phyloP scores from a whole-genome alignment of 1,284 basidiomycete genomes.

The Chalciporus sp. region DNA sequence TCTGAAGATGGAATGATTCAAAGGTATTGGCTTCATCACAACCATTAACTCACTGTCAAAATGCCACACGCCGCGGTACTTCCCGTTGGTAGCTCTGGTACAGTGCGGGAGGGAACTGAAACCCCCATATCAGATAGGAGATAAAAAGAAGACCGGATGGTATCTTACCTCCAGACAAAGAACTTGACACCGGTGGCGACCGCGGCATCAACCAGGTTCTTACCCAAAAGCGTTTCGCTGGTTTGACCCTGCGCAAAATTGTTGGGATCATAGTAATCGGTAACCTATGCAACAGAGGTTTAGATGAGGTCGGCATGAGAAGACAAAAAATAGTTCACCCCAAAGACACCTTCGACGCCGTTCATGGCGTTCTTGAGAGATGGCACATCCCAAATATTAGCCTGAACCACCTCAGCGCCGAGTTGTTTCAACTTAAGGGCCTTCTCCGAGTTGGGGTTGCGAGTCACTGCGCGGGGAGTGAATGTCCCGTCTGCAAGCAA shows the following conservation, averaged over 20 bases:
- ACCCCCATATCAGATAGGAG: not conserved
- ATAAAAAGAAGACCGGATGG: no score
- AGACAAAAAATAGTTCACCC: constrained; percentile 17
- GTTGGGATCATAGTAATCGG: constrained; percentile 26
- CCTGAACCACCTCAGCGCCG: constrained; percentile 39
- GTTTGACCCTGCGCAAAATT: constrained; percentile 19
- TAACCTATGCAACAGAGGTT: constrained; percentile 18
- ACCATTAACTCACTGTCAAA: constrained; percentile 21
- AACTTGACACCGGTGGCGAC: constrained; percentile 30
- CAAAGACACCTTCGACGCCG: constrained; percentile 43
- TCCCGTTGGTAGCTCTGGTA: constrained; percentile 26
- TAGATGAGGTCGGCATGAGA: no score
- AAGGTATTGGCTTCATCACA: no score
- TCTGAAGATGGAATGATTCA: no score
- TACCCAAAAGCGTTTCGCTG: constrained; percentile 37
- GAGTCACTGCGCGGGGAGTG: constrained; percentile 34
- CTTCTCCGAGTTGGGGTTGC: constrained; percentile 31
- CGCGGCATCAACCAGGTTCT: constrained; percentile 43
- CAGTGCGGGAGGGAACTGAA: constrained; percentile 30
- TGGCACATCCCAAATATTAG: constrained; percentile 32
- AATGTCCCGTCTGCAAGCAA: constrained; percentile 37
- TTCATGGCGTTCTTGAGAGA: constrained; percentile 36
- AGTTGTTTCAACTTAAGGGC: constrained; percentile 27
- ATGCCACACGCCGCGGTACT: constrained; percentile 23
- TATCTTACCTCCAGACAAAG: constrained; percentile 32